Conservation (phyloP, 768 basidiomycete genomes). For the Tricholomella constricta region DNA sequence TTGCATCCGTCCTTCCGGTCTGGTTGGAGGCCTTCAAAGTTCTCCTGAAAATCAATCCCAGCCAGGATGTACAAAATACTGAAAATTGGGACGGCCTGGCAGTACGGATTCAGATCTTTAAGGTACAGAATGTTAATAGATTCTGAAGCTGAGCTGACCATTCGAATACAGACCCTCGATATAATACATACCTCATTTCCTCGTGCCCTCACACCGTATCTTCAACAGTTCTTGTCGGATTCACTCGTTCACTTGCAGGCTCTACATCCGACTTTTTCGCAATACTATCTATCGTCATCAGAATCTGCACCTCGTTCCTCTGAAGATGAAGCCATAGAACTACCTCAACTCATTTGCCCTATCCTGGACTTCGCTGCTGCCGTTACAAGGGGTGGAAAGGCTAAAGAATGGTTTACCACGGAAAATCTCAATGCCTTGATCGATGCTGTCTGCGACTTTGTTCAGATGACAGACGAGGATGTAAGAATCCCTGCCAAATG, state of each 20-base stretch:
- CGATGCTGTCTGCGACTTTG: slow-evolving; percentile 61
- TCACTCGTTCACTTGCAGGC: slow-evolving; percentile 61
- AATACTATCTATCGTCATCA: slow-evolving; percentile 59
- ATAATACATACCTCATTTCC: slow-evolving; percentile 83
- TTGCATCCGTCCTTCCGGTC: slow-evolving; percentile 75
- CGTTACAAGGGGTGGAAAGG: slow-evolving; percentile 63
- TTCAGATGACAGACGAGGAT: slow-evolving; percentile 90
- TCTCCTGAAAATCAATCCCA: slow-evolving; percentile 65
- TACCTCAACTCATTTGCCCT: slow-evolving; percentile 75
- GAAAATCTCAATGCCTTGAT: slow-evolving; percentile 54
- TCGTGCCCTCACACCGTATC: slow-evolving; percentile 62
- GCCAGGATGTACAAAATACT: slow-evolving; percentile 57
- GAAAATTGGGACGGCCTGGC: slow-evolving; percentile 81
- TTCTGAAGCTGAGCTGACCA: not conserved
- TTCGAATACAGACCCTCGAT: slow-evolving; percentile 65
- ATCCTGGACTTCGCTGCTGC: slow-evolving; percentile 81
- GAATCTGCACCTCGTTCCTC: slow-evolving; percentile 62
- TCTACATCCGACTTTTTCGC: slow-evolving; percentile 60
- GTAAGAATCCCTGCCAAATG: slow-evolving; percentile 43
- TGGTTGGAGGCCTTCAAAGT: slow-evolving; percentile 93
- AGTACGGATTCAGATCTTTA: slow-evolving; percentile 83
- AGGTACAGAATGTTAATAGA: slow-evolving; percentile 44
- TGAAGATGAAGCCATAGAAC: slow-evolving; percentile 76
- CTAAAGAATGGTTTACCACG: slow-evolving; percentile 62
- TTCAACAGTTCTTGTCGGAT: slow-evolving; percentile 58